A percentile compares a stretch with the other conserved stretches of the same genome.
Evolutionary conservation across 1,284 basidiomycete genomes (phyloP).

Genomic region (Phellopilus nigrolimitatus): DNA sequence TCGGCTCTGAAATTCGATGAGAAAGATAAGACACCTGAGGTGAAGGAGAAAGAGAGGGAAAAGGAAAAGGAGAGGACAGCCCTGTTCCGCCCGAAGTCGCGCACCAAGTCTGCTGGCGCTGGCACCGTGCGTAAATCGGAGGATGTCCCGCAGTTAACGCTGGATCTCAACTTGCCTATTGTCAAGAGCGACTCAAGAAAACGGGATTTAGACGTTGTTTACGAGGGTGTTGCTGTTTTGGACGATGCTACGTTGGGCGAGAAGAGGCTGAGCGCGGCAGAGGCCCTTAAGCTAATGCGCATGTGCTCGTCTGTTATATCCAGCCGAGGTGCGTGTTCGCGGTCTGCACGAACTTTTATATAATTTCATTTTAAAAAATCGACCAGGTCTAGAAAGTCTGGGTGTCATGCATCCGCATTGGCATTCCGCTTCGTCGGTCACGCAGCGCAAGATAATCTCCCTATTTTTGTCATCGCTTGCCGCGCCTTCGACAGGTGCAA

Average conservation of each 20-base stretch:
- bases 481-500: slow-evolving; percentile 38
- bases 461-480: slow-evolving; percentile 63
- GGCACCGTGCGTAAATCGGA: slow-evolving; percentile 29
- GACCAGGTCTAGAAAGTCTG: slow-evolving; percentile 62
- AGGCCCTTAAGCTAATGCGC: slow-evolving; percentile 56
- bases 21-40: slow-evolving; percentile 23
- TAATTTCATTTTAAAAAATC: slow-evolving; percentile 9
- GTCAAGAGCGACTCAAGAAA: slow-evolving; percentile 43
- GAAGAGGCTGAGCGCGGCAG: slow-evolving; percentile 50
- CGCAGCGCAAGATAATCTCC: slow-evolving; percentile 65
- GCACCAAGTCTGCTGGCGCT: slow-evolving; percentile 29
- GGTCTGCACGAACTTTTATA: neutral
- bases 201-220: slow-evolving; percentile 42
- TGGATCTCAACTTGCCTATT: slow-evolving; percentile 44
- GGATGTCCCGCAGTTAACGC: slow-evolving; percentile 49
- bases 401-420: slow-evolving; percentile 80
- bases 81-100: slow-evolving; percentile 47
- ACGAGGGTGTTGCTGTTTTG: slow-evolving; percentile 39
- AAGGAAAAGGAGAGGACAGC: slow-evolving; percentile 36
- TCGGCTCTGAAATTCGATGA: slow-evolving; percentile 37
- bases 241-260: slow-evolving; percentile 52
- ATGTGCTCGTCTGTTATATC: slow-evolving; percentile 60
- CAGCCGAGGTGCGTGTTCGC: slow-evolving; percentile 46
- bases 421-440: slow-evolving; percentile 63
- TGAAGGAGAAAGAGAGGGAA: slow-evolving; percentile 25